Evolutionary conservation across 352 stramenopile genomes (phyloP).

Genomic region (Blastocystis sp.): DNA sequence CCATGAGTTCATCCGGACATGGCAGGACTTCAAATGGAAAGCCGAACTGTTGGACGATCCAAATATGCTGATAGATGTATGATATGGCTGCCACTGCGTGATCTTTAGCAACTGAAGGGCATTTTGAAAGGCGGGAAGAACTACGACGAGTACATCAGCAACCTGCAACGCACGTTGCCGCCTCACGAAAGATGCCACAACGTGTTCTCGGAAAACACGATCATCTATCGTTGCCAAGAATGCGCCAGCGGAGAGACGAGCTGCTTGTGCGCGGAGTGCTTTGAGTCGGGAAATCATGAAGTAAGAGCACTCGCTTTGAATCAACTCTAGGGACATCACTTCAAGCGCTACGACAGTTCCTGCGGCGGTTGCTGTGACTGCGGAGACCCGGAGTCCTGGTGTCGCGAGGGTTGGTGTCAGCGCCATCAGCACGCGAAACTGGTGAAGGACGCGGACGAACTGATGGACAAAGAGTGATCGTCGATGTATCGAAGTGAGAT

Average conservation of each 20-base stretch:
- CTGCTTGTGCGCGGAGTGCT: constrained; percentile 75
- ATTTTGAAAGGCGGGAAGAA: background rate
- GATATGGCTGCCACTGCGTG: background rate
- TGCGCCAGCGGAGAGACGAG: constrained; percentile 75
- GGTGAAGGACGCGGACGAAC: constrained; percentile 20
- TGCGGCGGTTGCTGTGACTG: constrained; percentile 75
- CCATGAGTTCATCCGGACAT: background rate
- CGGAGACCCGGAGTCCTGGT: constrained; percentile 74
- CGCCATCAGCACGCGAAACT: constrained; percentile 55
- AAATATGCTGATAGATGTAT: background rate
- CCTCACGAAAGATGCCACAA: constrained; percentile 70
- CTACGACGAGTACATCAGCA: constrained; percentile 44
- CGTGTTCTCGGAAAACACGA: constrained; percentile 74
- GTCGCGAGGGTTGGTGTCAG: constrained; percentile 72
- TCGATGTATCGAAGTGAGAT: background rate
- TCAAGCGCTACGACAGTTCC: constrained; percentile 73
- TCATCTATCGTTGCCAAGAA: constrained; percentile 74
- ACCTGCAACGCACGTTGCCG: constrained; percentile 2
- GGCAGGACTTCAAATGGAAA: background rate
- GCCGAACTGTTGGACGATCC: background rate
- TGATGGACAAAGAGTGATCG: constrained; percentile 13
- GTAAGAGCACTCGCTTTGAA: background rate
- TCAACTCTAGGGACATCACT: constrained; percentile 71
- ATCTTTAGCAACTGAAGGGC: constrained; percentile 38
- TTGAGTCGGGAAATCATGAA: constrained; percentile 75